Base-by-base conservation (phyloP, 257 asterid genomes). In the Mitragyna speciosa region DNA sequence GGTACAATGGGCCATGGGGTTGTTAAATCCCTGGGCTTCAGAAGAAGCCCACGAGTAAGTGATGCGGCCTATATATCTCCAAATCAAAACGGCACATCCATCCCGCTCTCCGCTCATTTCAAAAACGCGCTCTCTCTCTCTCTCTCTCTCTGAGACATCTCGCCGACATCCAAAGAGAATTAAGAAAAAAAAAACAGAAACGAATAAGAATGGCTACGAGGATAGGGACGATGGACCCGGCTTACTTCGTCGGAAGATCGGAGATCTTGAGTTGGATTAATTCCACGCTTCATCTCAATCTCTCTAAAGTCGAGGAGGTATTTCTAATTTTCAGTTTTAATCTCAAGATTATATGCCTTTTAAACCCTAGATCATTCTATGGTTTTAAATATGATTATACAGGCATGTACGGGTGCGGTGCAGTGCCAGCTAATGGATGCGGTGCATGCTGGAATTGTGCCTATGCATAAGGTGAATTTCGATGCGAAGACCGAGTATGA, bases 361-460 rank as follows among this genome's bases (percentile, higher is more conserved):
- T 7, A 15, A 81, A 36, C 56, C 85, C 79, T 75, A 70, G 72
- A 41, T 41, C 76, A 68, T 73, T 22, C 26, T 36, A 4, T 36
- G 2, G 41, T 2, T 36, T 36, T 36, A 36, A 45, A 45, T 2
- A 5, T 9, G 49, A 2, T 45, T 45, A 45, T 45, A 45, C 89
- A 94, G 98, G 92, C 97, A 75, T 93, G 95, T 79, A 83, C 90
- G 0, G 97, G 97, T 33, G 98, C 97, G 12, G 96, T 94, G 58
- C 97, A 93, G 76, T 93, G 98, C 86, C 98, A 94, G 89, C 88
- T 94, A 58, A 91, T 94, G 98, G 97, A 93, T 59, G 91, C 95
- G 24, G 95, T 84, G 77, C 98, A 91, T 72, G 97, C 90, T 0
- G 96, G 96, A 75, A 83, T 89, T 84, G 98, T 94, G 56, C 97